Percentiles rank a stretch among this genome's conserved stretches.
Conservation (phyloP, 2,329 filamentous ascomycete species). For the Drechslerella coelobrocha region DNA sequence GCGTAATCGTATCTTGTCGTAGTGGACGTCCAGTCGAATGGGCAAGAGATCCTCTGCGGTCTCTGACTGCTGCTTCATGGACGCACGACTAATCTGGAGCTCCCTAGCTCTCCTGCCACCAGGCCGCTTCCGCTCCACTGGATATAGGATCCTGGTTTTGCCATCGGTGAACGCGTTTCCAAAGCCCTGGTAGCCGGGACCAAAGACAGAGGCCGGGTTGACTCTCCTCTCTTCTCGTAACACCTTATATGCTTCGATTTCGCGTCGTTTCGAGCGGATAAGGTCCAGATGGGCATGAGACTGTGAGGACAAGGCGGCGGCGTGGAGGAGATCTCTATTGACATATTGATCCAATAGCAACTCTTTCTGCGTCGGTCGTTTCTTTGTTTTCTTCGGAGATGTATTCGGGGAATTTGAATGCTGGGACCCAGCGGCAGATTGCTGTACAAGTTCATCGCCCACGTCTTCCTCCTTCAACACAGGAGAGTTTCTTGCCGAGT, state of each 20-base stretch:
- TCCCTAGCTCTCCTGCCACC: slow-evolving; percentile 77
- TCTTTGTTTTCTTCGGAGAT: slow-evolving; percentile 46
- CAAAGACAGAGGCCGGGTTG: slow-evolving; percentile 68
- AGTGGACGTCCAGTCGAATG: slow-evolving; percentile 88
- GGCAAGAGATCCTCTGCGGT: slow-evolving; percentile 91
- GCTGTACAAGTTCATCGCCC: slow-evolving; percentile 13
- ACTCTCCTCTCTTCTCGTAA: slow-evolving; percentile 67
- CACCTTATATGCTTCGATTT: slow-evolving; percentile 73
- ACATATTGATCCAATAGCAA: slow-evolving; percentile 68
- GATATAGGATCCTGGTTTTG: slow-evolving; percentile 77
- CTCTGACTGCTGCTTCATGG: slow-evolving; percentile 84
- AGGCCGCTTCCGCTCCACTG: slow-evolving; percentile 74
- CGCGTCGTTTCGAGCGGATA: slow-evolving; percentile 66
- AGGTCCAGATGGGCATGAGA: slow-evolving; percentile 57
- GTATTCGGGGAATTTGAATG: slow-evolving; percentile 16
- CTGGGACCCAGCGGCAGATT: slow-evolving; percentile 19
- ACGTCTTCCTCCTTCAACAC: slow-evolving; percentile 35
- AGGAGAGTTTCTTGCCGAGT: slow-evolving; percentile 36
- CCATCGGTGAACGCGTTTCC: slow-evolving; percentile 85
- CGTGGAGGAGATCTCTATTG: slow-evolving; percentile 68
- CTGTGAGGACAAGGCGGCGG: slow-evolving; percentile 64
- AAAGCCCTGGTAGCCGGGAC: slow-evolving; percentile 81
- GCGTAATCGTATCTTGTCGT: slow-evolving; percentile 91
- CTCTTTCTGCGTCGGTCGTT: slow-evolving; percentile 52
- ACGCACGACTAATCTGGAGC: slow-evolving; percentile 77